Evolutionary conservation across 331 rosid genomes (phyloP), one percentile per base, ranked within the genome.

Genomic region (Pyracantha coccinea): DNA sequence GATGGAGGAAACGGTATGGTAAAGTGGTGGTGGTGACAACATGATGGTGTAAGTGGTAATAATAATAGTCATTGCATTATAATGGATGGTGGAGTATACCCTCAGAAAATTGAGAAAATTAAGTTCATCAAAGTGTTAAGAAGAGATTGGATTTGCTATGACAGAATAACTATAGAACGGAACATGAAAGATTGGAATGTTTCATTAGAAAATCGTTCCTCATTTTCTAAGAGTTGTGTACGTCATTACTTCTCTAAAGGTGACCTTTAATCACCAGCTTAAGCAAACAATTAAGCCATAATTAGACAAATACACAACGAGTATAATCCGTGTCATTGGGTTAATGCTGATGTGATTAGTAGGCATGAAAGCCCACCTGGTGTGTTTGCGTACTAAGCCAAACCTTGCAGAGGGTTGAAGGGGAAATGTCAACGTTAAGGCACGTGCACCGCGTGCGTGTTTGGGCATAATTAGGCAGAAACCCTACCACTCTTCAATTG

Each of bases 381-480:
- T 5, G 9, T 1, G 38, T 11, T 6, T 14, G 35, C n/a, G 65
- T 25, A 59, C 17, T 6, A 11, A 28, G 21, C 67, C 68, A 41
- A n/a, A 28, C 68, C 23, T 63, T 29, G 41, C 41, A 63, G 64
- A 9, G 11, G 60, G 33, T 20, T 63, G 44, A 8, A 15, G 29
- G 44, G 68, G 9, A 4, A 53, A 3, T 53, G 23, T 25, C 5
- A 63, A 16, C 8, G 5, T 29, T 4, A 58, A 21, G 67, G n/a
- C 68, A 57, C 57, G 76, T 72, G 76, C 15, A 5, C 13, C 55
- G 41, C 76, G 41, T 23, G 76, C 57, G 58, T 58, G 38, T 35
- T 72, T 57, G 28, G 19, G 25, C 32, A 21, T 70, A 20, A 19
- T 70, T 70, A 72, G 50, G 76, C 55, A 57, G 35, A 58, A 72